Evolutionary conservation across 2,329 filamentous ascomycete genomes (phyloP), one percentile per base, ranked within the genome.

Genomic region (Botryotinia narcissicola): DNA sequence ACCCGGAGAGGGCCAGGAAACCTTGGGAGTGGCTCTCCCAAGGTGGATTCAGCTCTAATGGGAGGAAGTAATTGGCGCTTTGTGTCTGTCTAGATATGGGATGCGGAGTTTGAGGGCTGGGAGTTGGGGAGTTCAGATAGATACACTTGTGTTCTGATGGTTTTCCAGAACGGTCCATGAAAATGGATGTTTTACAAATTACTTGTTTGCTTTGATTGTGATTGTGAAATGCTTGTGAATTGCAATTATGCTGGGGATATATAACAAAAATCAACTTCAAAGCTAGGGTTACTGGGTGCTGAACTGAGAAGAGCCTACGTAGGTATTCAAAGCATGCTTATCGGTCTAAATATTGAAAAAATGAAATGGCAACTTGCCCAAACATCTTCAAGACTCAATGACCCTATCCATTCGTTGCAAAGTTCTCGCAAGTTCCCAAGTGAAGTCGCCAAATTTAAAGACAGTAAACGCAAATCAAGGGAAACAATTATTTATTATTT

Each of bases 241-340:
- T 8, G 35, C 10, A 35, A 16, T 12, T 40, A 7, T 54, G 46
- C n/a, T 51, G 14, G 44, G 29, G 44, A 42, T 29, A 51, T 14
- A 10, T 3, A 7, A 25, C 10, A 8, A 42, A 6, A 14, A 9
- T 20, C 35, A 40, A 54, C 5, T 22, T n/a, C 8, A 3, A 51
- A 54, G 2, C 2, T 1, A 48, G 40, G 16, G 5, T 51, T 22
- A 37, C 22, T 18, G 46, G 14, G 46, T 18, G 35, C 22, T 25
- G 32, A 51, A 25, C 9, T 42, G 0, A n/a, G 25, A n/a, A 5
- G 3, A 0, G 0, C 32, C 25, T 40, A 4, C 0, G 0, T 2
- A 40, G 32, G 25, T 18, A 40, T 2, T 20, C 7, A 12, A 57
- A 57, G n/a, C n/a, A 57, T 44, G 0, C 18, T 4, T 32, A 0